Base-by-base conservation (phyloP, 345 rosid genomes). In the Lepidium africanum region DNA sequence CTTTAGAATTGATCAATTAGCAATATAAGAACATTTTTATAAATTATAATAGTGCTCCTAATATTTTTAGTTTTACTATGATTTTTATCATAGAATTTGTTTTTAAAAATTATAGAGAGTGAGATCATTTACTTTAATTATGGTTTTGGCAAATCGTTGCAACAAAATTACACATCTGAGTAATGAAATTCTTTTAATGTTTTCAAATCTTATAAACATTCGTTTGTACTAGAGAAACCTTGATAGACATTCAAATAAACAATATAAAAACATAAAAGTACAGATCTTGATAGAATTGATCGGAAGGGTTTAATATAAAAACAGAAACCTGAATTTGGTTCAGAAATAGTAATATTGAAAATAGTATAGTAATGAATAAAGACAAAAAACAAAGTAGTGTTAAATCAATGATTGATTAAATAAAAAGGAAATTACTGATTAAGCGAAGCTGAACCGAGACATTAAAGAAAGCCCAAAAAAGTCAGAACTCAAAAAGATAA, bases 401-500 rank as follows among this genome's bases (percentile, higher is more conserved):
- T 63, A 36, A 37, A 27, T 47, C 36, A 17, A 33, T 65, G 19
- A 72, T 65, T 49, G 32, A 27, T 27, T 27, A 27, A 46, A n/a
- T 51, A 39, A 10, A 51, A 62, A 56, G 6, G 14, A 30, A 5
- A 5, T 30, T 5, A 30, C 33, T 30, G 9, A 65, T 35, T n/a
- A 37, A 66, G 48, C 47, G 61, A 72, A 73, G 72, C 78, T 23
- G 70, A 63, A 65, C 59, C 54, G 50, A 45, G 40, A 11, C 6
- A 2, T 7, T 57, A 17, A 42, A 63, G 14, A 40, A 50, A 55
- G 42, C 62, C 62, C 27, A 30, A 52, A 50, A 50, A 68, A 75
- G 74, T 62, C 70, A 75, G 71, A 73, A 59, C 73, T 62, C 55
- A 55, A 54, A 62, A 46, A 55, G 47, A 55, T 17, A 53, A 74